These are phyloP conservation scores for Penicillium sp. DNA, from an alignment of 2,329 filamentous ascomycete genomes.

Conservation along the genomic window DNA sequence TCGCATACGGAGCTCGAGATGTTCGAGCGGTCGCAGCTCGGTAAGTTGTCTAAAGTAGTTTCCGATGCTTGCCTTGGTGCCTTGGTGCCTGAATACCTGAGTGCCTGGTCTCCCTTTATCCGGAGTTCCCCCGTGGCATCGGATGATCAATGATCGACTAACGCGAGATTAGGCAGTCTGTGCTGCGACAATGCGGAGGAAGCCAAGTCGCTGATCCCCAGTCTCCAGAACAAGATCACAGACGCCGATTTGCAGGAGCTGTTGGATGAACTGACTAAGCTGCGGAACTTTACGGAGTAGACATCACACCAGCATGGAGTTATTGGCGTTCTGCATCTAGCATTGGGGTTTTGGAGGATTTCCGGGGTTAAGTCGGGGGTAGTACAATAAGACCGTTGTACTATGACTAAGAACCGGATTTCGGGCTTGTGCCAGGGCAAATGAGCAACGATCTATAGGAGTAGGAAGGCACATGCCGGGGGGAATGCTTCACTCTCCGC, in stretches of 20 bases:
- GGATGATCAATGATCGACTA: neutral
- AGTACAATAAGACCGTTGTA: slow-evolving; percentile 2
- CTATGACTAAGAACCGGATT: neutral
- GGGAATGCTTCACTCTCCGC: slow-evolving; percentile 13
- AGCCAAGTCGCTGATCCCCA: slow-evolving; percentile 92
- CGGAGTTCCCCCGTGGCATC: neutral
- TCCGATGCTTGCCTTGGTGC: neutral
- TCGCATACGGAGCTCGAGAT: slow-evolving; percentile 71
- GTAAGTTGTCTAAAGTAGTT: slow-evolving; percentile 47
- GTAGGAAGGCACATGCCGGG: slow-evolving; percentile 11
- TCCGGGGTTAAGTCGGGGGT: slow-evolving; percentile 4
- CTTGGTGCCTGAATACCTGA: neutral
- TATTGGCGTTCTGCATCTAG: slow-evolving; percentile 16
- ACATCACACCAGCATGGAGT: slow-evolving; percentile 25
- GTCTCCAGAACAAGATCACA: slow-evolving; percentile 77
- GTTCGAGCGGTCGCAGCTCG: slow-evolving; percentile 90
- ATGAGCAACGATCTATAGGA: neutral
- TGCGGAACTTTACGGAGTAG: slow-evolving; percentile 51
- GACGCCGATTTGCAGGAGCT: slow-evolving; percentile 85
- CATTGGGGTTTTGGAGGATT: slow-evolving; percentile 2
- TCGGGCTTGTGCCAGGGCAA: neutral
- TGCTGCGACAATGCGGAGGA: slow-evolving; percentile 92
- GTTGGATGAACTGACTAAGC: slow-evolving; percentile 83
- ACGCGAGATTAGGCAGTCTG: slow-evolving; percentile 61
- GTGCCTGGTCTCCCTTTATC: neutral